Percentiles rank a stretch among this genome's conserved stretches.
These are phyloP conservation scores for Datura wrightii DNA, from an alignment of 257 asterid species.

Conservation along the genomic window DNA sequence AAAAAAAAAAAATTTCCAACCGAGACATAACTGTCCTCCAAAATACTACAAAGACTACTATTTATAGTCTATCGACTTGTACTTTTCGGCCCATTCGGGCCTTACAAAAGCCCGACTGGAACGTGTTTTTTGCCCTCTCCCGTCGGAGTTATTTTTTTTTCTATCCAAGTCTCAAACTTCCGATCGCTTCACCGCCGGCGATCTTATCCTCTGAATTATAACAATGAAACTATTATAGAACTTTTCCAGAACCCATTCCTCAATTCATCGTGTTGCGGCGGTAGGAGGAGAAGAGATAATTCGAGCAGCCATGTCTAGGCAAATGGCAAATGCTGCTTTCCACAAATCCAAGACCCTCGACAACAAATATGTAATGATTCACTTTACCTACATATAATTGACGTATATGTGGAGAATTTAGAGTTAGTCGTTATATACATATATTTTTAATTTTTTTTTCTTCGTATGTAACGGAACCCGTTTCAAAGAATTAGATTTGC, in stretches of 20 bases:
- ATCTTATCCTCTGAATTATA: background rate
- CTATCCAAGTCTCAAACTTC: background rate
- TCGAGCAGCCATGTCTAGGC: constrained; percentile 54
- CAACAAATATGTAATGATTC: constrained; percentile 58
- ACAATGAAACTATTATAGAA: constrained; percentile 1
- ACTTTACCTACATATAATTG: constrained; percentile 1
- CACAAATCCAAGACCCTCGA: constrained; percentile 71
- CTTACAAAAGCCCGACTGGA: background rate
- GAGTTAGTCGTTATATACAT: background rate
- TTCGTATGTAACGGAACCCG: background rate
- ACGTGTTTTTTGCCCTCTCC: background rate
- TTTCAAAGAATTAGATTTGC: background rate
- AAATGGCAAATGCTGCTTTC: constrained; percentile 56
- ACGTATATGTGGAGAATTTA: background rate
- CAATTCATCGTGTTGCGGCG: no score
- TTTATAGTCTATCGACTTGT: background rate
- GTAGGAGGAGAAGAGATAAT: background rate
- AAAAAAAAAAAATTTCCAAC: background rate
- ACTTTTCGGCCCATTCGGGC: constrained; percentile 27
- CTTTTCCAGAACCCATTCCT: constrained; percentile 8
- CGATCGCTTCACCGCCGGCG: constrained; percentile 21
- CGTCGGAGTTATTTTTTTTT: background rate
- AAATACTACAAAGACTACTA: background rate
- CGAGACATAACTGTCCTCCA: constrained; percentile 22
- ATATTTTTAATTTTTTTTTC: no score